Percentiles rank a stretch among this genome's conserved stretches.
Evolutionary conservation across 2,329 filamentous ascomycete genomes (phyloP).

Genomic region (Sordariomycetes sp.): DNA sequence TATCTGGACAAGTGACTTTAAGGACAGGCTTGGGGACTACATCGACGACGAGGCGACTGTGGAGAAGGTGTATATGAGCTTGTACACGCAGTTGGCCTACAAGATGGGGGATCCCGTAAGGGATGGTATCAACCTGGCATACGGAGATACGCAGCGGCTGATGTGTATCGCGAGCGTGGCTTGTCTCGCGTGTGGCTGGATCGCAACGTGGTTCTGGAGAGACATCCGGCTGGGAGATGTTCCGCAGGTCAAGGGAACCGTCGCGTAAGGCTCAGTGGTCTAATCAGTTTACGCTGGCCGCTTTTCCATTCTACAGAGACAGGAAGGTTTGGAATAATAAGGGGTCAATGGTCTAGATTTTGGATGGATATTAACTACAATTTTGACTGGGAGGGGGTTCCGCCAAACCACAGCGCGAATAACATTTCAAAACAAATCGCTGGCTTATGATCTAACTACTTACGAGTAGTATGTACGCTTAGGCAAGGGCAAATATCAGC

Average conservation of each 20-base stretch:
- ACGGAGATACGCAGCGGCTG: constrained; percentile 36
- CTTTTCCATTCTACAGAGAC: too few relatives aligned
- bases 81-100: constrained; percentile 42
- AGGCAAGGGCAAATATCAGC: too few relatives aligned
- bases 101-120: constrained; percentile 32
- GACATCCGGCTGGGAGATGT: constrained; percentile 34
- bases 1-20: constrained; percentile 51
- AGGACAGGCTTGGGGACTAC: constrained; percentile 30
- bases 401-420: too few relatives aligned
- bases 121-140: constrained; percentile 44
- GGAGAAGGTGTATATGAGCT: constrained; percentile 28
- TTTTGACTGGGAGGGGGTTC: too few relatives aligned
- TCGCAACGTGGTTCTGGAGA: constrained; percentile 28
- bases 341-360: not conserved
- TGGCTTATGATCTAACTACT: too few relatives aligned
- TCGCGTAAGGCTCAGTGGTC: constrained; percentile 6
- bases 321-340: too few relatives aligned
- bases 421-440: too few relatives aligned
- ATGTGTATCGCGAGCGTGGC: constrained; percentile 36
- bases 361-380: too few relatives aligned
- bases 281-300: not conserved
- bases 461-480: too few relatives aligned
- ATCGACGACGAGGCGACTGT: constrained; percentile 28
- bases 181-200: constrained; percentile 23
- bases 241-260: constrained; percentile 24